Evolutionary conservation across 768 basidiomycete species (phyloP), one percentile per base, ranked within the genome.

Genomic region (Hygrocybe coccinea): DNA sequence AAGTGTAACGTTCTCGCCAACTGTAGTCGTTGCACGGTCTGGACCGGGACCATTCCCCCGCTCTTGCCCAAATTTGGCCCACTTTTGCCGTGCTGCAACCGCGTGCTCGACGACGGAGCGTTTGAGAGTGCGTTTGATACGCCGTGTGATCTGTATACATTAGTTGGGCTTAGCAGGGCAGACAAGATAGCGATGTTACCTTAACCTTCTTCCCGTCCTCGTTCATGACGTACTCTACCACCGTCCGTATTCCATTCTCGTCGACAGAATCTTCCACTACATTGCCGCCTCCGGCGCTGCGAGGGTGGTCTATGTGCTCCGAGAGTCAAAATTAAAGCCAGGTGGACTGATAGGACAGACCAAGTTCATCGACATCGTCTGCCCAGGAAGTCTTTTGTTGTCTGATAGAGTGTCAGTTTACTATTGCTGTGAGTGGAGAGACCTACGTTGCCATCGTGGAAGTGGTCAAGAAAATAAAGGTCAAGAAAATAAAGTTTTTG

Each of bases 191-290:
- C 60, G 21, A 21, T 76, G 38, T n/a, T 60, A 90, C 94, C 78
- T 98, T 99, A 68, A 98, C 84, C 68, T 89, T 93, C 74, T 94
- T 92, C 6, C 93, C 95, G 25, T 95, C 87, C 34, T 98, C 95
- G 62, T 97, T 94, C 51, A 89, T 69, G 24, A 77, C 77, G 70
- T 88, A 93, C 66, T 92, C 91, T 45, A 90, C 76, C 0, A 84
- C 87, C n/a, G 87, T 87, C 17, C 89, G 81, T 62, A 97, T 79
- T 1, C 95, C 95, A 61, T 94, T 88, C 58, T 89, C 87, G 61
- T 93, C 89, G 43, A 87, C 76, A 56, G 78, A 87, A 64, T 92
- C 88, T 62, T 87, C 80, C 73, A 77, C 78, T 84, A 44, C 73
- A 79, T 55, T 72, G 75, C 64, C 82, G 21, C 44, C 44, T 46